Evolutionary conservation across 2,329 filamentous ascomycete species (phyloP), one percentile per base, ranked within the genome.

Genomic region (Dothideomycetidae sp.): DNA sequence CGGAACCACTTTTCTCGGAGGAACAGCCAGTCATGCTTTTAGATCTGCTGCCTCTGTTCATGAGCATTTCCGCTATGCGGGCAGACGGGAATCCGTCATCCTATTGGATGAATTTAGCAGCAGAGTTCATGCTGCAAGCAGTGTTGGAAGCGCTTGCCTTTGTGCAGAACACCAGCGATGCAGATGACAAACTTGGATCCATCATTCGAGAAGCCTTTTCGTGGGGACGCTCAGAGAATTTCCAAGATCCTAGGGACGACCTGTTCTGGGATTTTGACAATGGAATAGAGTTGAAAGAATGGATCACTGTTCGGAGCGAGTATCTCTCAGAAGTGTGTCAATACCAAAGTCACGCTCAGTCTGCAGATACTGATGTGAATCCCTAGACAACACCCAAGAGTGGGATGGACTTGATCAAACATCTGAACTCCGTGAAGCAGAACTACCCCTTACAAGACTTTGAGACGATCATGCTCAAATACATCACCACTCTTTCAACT

Each of bases 71-170:
- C 12, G 14, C 31, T 5, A 11, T n/a, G 16, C 19, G 30, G 4
- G 30, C 36, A 2, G 28, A 38, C 11, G 14, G n/a, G 7, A 9
- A 11, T 10, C 36, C 36, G 9, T 14, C 30, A 1, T 54, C 58
- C 3, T 49, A 55, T 5, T 68, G 64, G 61, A 60, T 65, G 46
- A 53, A 64, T 14, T 49, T 70, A 7, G 58, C 61, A 1, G 60
- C 55, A 1, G 55, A 60, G 11, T 66, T 67, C 40, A 66, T 71
- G 57, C 46, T 66, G 5, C 66, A 71, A 41, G 61, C 66, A 23
- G 58, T 58, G 5, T 43, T 69, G 3, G 68, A 72, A 49, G 63
- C 68, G 39, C 62, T 62, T 36, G 10, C 19, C 21, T 26, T 26
- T 26, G 21, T 26, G 7, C 21, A n/a, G n/a, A 47, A 61, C 3